phyloP scores from a whole-genome alignment of 2,329 filamentous ascomycete genomes.

The Huntiella savannae region DNA sequence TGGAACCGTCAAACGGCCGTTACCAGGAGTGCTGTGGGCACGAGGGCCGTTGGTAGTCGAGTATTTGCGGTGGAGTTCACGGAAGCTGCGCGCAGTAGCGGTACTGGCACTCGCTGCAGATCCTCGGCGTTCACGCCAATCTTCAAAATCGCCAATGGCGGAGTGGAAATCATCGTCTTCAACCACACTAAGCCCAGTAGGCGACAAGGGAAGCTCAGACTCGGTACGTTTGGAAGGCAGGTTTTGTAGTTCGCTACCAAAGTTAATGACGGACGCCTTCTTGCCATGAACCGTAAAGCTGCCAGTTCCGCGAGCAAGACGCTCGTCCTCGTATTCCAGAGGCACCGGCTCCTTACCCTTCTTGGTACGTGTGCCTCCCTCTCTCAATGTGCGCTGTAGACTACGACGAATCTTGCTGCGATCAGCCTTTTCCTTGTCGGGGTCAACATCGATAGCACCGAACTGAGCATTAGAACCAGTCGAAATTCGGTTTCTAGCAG shows the following conservation, averaged over 20 bases:
- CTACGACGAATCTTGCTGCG: constrained; percentile 61
- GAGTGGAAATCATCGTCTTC: constrained; percentile 34
- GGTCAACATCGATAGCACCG: constrained; percentile 10
- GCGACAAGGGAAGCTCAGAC: constrained; percentile 20
- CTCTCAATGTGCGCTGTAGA: constrained; percentile 73
- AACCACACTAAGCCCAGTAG: constrained; percentile 17
- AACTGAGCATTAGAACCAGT: constrained; percentile 6
- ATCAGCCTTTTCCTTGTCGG: constrained; percentile 30
- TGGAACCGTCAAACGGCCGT: constrained; percentile 26
- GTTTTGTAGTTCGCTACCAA: constrained; percentile 74
- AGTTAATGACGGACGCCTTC: constrained; percentile 93
- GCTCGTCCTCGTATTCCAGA: constrained; percentile 35
- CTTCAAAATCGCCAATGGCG: constrained; percentile 25
- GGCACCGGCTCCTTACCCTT: constrained; percentile 45
- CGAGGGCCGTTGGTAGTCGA: constrained; percentile 32
- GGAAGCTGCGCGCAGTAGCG: constrained; percentile 45
- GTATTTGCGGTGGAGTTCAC: constrained; percentile 41
- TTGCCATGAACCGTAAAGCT: constrained; percentile 96
- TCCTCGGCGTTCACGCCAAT: constrained; percentile 32
- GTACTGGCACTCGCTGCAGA: constrained; percentile 48
- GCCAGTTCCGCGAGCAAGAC: constrained; percentile 58
- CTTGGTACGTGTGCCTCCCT: constrained; percentile 52
- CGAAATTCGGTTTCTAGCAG: constrained; percentile 7
- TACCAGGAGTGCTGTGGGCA: constrained; percentile 18
- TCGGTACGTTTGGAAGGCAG: constrained; percentile 44